These are phyloP conservation scores for Coemansia sp. DNA, from an alignment of 192 early-diverging fungal genomes.

Conservation along the genomic window DNA sequence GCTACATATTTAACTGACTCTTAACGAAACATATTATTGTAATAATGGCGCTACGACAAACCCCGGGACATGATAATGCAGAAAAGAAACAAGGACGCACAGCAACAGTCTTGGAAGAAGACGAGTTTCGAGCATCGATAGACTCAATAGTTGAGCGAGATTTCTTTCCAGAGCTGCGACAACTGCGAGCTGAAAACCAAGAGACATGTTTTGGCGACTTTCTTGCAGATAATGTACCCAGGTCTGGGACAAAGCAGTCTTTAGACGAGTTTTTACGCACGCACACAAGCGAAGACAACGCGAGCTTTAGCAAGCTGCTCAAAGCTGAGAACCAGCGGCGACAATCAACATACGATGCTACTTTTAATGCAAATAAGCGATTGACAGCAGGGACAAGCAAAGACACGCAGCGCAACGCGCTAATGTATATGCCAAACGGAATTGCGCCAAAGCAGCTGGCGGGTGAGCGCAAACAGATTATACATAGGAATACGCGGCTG, in stretches of 20 bases:
- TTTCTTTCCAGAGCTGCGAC: conserved; percentile 35
- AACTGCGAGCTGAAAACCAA: conserved; percentile 5
- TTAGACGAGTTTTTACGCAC: conserved; percentile 27
- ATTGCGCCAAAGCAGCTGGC: background rate
- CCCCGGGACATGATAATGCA: background rate
- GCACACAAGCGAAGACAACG: conserved; percentile 39
- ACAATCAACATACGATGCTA: background rate
- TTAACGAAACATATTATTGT: background rate
- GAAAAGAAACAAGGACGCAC: background rate
- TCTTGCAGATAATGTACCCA: background rate
- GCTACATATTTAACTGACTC: too few relatives aligned
- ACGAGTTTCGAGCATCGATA: conserved; percentile 21
- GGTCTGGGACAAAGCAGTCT: conserved; percentile 3
- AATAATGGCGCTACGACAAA: background rate
- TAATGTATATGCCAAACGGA: conserved; percentile 26
- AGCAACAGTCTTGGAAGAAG: conserved; percentile 26
- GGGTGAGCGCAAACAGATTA: conserved; percentile 15
- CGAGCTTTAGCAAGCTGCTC: conserved; percentile 32
- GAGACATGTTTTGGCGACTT: background rate
- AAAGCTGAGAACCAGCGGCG: conserved; percentile 11
- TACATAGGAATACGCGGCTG: conserved; percentile 35
- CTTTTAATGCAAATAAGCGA: background rate
- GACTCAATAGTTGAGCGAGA: conserved; percentile 37
- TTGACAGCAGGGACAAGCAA: background rate
- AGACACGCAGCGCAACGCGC: conserved; percentile 6